Evolutionary conservation across 306 rosid species (phyloP).

Genomic region (Coriaria nepalensis): DNA sequence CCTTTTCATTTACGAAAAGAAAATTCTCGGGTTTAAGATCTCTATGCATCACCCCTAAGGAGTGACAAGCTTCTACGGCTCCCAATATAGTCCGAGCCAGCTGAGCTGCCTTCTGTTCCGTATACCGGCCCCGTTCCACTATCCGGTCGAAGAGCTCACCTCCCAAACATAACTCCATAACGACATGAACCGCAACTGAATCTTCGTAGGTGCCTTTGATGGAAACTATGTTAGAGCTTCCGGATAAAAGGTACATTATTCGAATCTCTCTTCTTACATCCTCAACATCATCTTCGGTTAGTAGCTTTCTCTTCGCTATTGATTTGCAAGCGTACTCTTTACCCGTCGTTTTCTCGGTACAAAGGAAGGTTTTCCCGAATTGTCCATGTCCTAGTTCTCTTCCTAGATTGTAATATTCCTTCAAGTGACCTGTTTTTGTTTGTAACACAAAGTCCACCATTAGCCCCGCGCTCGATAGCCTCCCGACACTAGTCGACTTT

Average conservation of each 20-base stretch:
- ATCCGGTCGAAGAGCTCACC: constrained; percentile 90
- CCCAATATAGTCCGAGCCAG: constrained; percentile 60
- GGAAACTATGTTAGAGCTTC: constrained; percentile 35
- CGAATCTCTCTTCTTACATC: constrained; percentile 91
- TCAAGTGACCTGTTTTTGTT: constrained; percentile 56
- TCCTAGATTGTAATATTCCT: constrained; percentile 48
- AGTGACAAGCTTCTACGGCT: constrained; percentile 75
- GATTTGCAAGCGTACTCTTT: constrained; percentile 81
- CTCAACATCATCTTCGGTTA: constrained; percentile 53
- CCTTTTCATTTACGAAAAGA: constrained; percentile 57
- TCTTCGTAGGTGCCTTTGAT: constrained; percentile 81
- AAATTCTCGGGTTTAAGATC: constrained; percentile 95
- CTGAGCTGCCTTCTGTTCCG: constrained; percentile 68
- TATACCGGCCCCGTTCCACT: constrained; percentile 50
- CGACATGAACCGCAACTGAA: constrained; percentile 67
- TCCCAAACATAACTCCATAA: constrained; percentile 80
- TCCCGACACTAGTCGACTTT: constrained; percentile 34
- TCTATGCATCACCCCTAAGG: constrained; percentile 92
- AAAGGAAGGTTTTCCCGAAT: constrained; percentile 66
- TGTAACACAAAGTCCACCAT: constrained; percentile 47
- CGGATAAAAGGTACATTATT: constrained; percentile 81
- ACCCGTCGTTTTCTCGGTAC: constrained; percentile 58
- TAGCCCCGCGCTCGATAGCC: constrained; percentile 52
- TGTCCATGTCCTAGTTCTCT: constrained; percentile 72
- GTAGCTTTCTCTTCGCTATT: constrained; percentile 56